A percentile compares a stretch with the other conserved stretches of the same genome.
Evolutionary conservation across 2,329 filamentous ascomycete genomes (phyloP).

Genomic region (Epichloe brachyelytri): DNA sequence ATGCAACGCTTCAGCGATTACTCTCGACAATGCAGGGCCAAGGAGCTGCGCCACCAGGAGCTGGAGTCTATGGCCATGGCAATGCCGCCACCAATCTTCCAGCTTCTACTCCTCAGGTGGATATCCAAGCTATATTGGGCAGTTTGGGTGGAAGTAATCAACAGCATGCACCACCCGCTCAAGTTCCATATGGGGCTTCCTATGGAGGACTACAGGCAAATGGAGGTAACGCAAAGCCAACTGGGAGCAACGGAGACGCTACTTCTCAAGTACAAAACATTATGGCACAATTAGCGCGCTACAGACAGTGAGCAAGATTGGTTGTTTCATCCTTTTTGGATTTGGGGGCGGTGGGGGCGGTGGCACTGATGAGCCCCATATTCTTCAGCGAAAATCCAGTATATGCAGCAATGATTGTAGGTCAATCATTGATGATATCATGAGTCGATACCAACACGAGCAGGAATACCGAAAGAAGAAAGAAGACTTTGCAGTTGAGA

Average conservation of each 20-base stretch:
- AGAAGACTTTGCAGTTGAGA: background rate
- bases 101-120: conserved; percentile 20
- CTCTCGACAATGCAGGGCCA: conserved; percentile 41
- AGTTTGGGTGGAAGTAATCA: conserved; percentile 20
- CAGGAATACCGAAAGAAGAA: background rate
- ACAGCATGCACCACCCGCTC: conserved; percentile 12
- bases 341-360: background rate
- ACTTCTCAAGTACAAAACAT: conserved; percentile 55
- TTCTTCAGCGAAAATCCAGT: background rate
- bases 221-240: conserved; percentile 12
- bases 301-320: conserved; percentile 34
- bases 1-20: conserved; percentile 56
- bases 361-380: background rate
- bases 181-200: conserved; percentile 15
- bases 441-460: conserved; percentile 1
- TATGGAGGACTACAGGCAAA: conserved; percentile 20
- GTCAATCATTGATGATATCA: background rate
- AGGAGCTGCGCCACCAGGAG: background rate
- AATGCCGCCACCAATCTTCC: conserved; percentile 8
- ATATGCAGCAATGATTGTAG: background rate
- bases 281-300: conserved; percentile 58
- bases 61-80: conserved; percentile 3
- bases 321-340: background rate
- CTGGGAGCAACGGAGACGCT: conserved; percentile 19
- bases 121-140: conserved; percentile 34